phyloP scores from a whole-genome alignment of 176 grass and related monocot genomes.

The Thalia dealbata region DNA sequence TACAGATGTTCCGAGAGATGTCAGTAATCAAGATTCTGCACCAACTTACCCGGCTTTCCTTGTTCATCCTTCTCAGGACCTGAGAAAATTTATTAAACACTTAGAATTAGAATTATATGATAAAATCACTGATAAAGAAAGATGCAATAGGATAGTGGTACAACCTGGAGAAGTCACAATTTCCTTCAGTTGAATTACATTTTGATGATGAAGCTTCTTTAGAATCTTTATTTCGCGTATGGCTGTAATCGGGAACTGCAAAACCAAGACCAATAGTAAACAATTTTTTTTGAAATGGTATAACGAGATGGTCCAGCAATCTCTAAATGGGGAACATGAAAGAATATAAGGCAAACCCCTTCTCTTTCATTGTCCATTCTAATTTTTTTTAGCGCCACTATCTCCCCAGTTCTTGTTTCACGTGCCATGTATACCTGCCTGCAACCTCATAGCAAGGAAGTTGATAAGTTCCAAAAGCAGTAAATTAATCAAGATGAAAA shows the following conservation, averaged over 20 bases:
- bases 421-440: constrained; percentile 96
- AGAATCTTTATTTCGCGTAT: constrained; percentile 98
- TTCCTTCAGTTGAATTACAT: constrained; percentile 90
- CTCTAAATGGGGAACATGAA: not conserved
- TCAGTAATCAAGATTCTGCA: too few relatives aligned
- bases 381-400: constrained; percentile 94
- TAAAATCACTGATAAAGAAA: constrained; percentile 21
- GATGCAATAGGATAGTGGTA: not conserved
- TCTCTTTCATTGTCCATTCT: constrained; percentile 92
- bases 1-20: too few relatives aligned
- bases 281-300: constrained; percentile 1
- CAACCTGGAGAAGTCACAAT: constrained; percentile 89
- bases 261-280: constrained; percentile 14
- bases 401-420: constrained; percentile 64
- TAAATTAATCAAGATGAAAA: not conserved
- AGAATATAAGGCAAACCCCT: constrained; percentile 31
- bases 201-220: constrained; percentile 80
- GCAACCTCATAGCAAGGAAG: not conserved
- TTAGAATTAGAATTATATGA: constrained; percentile 2
- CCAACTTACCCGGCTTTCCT: constrained; percentile 61
- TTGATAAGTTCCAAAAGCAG: not conserved
- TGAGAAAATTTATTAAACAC: constrained; percentile 21
- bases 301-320: too few relatives aligned
- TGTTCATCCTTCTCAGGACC: constrained; percentile 84
- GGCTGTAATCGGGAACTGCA: constrained; percentile 78